A percentile compares a stretch with the other conserved stretches of the same genome.
Conservation (phyloP, 345 rosid species). For the Melaleuca alternifolia region DNA sequence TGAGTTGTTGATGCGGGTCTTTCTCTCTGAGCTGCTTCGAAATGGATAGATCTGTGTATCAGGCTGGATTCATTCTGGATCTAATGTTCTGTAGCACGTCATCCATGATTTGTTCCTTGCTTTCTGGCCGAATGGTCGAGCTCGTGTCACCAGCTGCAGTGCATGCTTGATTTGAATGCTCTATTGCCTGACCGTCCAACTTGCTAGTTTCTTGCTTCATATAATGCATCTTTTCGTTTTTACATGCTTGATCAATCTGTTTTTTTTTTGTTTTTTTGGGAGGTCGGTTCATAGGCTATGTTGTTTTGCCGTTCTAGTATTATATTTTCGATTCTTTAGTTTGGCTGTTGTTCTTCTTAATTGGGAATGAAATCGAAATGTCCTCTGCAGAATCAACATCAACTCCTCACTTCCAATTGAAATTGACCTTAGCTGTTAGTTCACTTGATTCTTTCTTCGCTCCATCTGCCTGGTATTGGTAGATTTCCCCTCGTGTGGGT, state of each 20-base stretch:
- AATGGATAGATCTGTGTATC: not conserved
- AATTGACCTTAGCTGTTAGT: not conserved
- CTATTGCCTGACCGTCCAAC: not conserved
- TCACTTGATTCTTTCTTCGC: not conserved
- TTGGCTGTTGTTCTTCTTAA: not conserved
- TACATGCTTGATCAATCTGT: not conserved
- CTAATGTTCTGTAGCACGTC: not conserved
- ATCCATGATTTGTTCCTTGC: not conserved
- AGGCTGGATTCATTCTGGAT: not conserved
- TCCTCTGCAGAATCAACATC: not conserved
- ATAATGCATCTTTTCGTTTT: not conserved
- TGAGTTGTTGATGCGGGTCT: not conserved
- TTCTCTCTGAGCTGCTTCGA: not conserved
- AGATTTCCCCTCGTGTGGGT: not conserved
- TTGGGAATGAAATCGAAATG: not conserved
- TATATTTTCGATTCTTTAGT: not conserved
- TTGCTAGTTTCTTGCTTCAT: not conserved
- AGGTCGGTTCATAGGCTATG: not conserved
- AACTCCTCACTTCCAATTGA: no score
- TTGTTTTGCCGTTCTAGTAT: not conserved
- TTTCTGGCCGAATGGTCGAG: not conserved
- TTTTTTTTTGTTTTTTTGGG: not conserved
- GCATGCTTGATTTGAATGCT: not conserved
- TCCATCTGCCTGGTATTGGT: not conserved
- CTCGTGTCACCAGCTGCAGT: not conserved